Base-by-base conservation (phyloP, 176 grass and related monocot genomes). In the Avena sativa region DNA sequence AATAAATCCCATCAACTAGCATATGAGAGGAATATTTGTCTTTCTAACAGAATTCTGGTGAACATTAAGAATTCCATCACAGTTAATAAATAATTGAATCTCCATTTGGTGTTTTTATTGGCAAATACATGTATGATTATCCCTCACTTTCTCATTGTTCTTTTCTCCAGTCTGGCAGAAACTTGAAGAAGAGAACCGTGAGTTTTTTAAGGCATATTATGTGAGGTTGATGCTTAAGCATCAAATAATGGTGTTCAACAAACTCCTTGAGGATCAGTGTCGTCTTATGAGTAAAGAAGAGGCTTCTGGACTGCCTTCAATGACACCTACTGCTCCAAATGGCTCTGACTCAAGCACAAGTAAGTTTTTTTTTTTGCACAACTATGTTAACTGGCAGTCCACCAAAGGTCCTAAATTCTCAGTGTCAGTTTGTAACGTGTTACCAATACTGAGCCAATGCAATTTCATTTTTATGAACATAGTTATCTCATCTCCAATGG, bases 141-240 rank as follows among this genome's bases (percentile, higher is more conserved):
- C 51, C 28, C 36, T 78, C 25, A 77, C 6, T 74, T 79, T 86
- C 50, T 78, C 48, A 60, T 83, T 12, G 1, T 82, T 79, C 3
- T 70, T 78, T 78, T 67, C 14, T 94, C 71, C 90, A 99, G 97
- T 99, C 47, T 99, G 97, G 97, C 97, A 96, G 90, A 99, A 96
- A 83, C 97, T 99, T 21, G 94, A 96, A 70, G 97, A 99, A 82
- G 94, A 99, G 87, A 99, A 99, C 91, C 94, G 52, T 30, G 94
- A 99, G 44, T 96, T 99, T 85, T 99, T 99, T 48, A 94, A 96
- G 51, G 97, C 94, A 82, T 99, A 99, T 84, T 96, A 99, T 89
- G 85, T 93, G 69, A 99, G 97, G 80, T 80, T 99, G 86, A 99
- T 90, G 90, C 94, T 99, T 74, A 99, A 96, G 87, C 88, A 93